Evolutionary conservation across 2,329 filamentous ascomycete genomes (phyloP), one percentile per base, ranked within the genome.

Genomic region (Ascomycota sp.): DNA sequence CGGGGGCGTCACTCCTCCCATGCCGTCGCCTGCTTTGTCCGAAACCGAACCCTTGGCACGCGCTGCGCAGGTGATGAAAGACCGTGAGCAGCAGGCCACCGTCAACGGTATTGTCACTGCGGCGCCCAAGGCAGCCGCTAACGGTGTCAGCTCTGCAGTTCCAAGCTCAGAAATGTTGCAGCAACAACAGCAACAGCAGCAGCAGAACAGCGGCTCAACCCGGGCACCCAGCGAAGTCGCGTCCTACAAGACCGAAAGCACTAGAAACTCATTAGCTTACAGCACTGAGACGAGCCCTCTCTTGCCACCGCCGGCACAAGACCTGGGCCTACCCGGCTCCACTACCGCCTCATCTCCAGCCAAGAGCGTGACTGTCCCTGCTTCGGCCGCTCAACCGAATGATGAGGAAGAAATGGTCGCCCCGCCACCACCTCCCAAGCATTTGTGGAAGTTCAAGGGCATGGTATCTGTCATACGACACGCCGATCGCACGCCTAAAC

Each of bases 361-460:
- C 32, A 37, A 50, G 32, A 45, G 51, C 20, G 39, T 51, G 23
- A 30, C 47, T 30, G 34, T 44, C 29, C 26, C 44, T 23, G 45
- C 44, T 8, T 23, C 32, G 2, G 12, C 34, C 8, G 29, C 31
- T 15, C 36, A 38, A 8, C 34, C 32, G 7, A 30, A 28, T 20
- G 30, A 47, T 6, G 38, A 50, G 15, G 53, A 55, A 20, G 50
- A 56, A 17, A 54, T 59, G 15, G 59, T 69, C 3, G 64, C 69
- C 8, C 71, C 74, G 27, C 75, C 76, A 3, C 68, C 66, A 2
- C 78, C 66, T 1, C 78, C 77, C 0, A 94, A 94, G 43, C 83
- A 92, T 45, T 82, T 89, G 8, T 98, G 89, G 89, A 95, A 93
- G 51, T 61, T 98, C 30, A 98, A 98, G 55, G 89, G 89, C 9